Evolutionary conservation across 257 asterid genomes (phyloP), one percentile per base, ranked within the genome.

Genomic region (Thymus mandschuricus): DNA sequence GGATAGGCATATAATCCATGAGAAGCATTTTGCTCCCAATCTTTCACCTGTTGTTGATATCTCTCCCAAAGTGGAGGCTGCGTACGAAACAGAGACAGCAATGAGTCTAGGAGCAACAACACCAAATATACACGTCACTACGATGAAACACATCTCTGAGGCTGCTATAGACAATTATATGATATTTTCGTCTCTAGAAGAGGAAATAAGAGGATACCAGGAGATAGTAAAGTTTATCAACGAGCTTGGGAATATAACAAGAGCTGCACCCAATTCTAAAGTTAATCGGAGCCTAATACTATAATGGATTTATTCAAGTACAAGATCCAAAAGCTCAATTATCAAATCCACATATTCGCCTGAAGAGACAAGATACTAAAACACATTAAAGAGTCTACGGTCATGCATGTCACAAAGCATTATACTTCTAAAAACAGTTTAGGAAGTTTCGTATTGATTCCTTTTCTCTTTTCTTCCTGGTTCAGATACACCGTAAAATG

Each of bases 41-140:
- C 92, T 78, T 83, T 90, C 78, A 88, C 80, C 84, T 90, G 97
- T 70, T 84, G 88, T 79, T 87, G 95, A 82, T 95, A 92, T 83
- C 81, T 82, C 79, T 83, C 86, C 99, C 99, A 95, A 52, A 89
- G 87, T 50, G 99, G 99, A 44, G 96, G 95, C 99, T 95, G 97
- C 64, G 71, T 29, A 70, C 55, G 75, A 63, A 38, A 77, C 6
- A 76, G 62, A 55, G 35, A 66, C 2, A 59, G 67, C 63, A 69
- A 70, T 35, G 28, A 69, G 57, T 50, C 64, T 8, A 46, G 55
- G 65, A 63, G 58, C 13, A 38, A 50, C 56, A 41, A 11, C 40
- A 68, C 29, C 43, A 56, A 40, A 72, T 45, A 57, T 41, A 67
- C 52, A 48, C 11, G 44, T 2, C 45, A 63, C 64, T 55, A 57